These are phyloP conservation scores for Beauveria pseudobassiana DNA, from an alignment of 2,329 filamentous ascomycete species.

Conservation along the genomic window DNA sequence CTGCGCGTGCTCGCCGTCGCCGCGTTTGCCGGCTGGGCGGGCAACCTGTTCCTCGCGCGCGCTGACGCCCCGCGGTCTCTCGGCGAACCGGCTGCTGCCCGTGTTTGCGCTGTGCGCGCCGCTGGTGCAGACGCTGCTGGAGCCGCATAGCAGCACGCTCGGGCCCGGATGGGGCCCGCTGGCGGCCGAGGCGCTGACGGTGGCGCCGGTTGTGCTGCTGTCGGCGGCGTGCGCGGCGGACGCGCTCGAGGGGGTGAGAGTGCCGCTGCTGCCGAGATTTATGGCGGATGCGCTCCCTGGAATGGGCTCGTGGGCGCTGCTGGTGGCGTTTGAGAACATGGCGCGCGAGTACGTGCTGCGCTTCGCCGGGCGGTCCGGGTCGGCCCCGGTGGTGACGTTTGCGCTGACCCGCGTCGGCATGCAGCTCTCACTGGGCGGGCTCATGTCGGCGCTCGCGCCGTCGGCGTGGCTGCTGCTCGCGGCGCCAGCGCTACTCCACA, in stretches of 20 bases:
- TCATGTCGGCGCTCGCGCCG: conserved; percentile 60
- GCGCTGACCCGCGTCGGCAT: conserved; percentile 65
- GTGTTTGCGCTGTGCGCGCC: conserved; percentile 71
- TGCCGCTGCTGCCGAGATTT: conserved; percentile 47
- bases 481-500: conserved; percentile 66
- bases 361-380: not conserved
- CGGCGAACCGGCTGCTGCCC: conserved; percentile 52
- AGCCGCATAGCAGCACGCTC: conserved; percentile 55
- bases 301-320: conserved; percentile 58
- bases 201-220: conserved; percentile 61
- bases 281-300: conserved; percentile 58
- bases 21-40: conserved; percentile 65
- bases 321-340: conserved; percentile 41
- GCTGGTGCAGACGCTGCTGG: conserved; percentile 63
- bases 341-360: conserved; percentile 4
- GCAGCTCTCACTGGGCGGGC: conserved; percentile 57
- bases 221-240: conserved; percentile 56
- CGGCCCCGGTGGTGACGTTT: conserved; percentile 35
- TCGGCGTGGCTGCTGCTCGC: conserved; percentile 60
- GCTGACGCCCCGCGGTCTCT: conserved; percentile 26
- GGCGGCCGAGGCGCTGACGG: conserved; percentile 64
- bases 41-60: conserved; percentile 47
- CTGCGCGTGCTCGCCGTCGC: conserved; percentile 56
- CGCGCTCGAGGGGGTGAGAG: conserved; percentile 53
- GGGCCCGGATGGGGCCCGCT: conserved; percentile 67